Base-by-base conservation (phyloP, 2,329 filamentous ascomycete genomes). In the Trichoderma brevicompactum region DNA sequence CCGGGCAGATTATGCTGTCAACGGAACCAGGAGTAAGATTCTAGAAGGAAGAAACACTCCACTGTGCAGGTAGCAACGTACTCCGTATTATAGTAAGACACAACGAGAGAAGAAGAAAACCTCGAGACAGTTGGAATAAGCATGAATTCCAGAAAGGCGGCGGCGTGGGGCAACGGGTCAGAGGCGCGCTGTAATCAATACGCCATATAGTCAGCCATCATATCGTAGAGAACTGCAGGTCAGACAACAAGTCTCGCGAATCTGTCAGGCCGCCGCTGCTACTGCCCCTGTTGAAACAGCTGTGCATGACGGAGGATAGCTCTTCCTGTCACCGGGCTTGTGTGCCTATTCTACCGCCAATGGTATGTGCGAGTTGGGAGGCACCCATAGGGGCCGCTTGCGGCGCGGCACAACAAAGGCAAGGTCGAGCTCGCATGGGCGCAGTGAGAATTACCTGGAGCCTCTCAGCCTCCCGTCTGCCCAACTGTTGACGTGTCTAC, bases 1-100 rank as follows among this genome's bases (percentile, higher is more conserved):
- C 67, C 55, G 46, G 46, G 65, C 64, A 58, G 52, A 55, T 66
- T 55, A 63, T 61, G 13, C 49, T 60, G 62, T 56, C 62, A 65
- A 56, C 23, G 54, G 54, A 44, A 17, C 38, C 44, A 36, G 41
- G 61, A 64, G 32, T 41, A 15, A 63, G 43, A 54, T 53, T 63
- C 60, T 63, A 54, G 60, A 63, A 63, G 40, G 38, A 53, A 46
- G 40, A 54, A 49, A 32, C 19, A 56, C 43, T 64, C 52, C 50
- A 63, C 48, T 36, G 54, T 52, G n/a, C 50, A n/a, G 36, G 10
- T 3, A 28, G 23, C 23, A 28, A 28, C 23, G 23, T 28, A 28
- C 23, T 5, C 40, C 12, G 44, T 43, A 41, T 23, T 28, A 46
- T 19, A 36, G 52, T 40, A 34, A 46, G 36, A 43, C 58, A 34